Percentiles rank a stretch among this genome's conserved stretches.
phyloP scores from a whole-genome alignment of 2,329 filamentous ascomycete species.

The Xylaria polymorpha region DNA sequence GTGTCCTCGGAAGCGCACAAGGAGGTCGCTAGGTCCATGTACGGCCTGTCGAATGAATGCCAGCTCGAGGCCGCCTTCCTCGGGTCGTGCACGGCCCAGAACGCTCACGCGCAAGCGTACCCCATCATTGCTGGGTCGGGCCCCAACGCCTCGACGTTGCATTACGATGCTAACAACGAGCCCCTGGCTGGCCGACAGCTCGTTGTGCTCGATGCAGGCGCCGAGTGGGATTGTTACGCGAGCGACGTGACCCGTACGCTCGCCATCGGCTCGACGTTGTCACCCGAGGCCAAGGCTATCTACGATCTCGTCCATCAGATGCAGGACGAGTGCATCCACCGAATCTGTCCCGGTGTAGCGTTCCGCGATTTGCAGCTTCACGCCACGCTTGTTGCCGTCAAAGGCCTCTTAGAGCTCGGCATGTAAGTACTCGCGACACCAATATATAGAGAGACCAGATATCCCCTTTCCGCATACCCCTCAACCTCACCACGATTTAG shows the following conservation, averaged over 20 bases:
- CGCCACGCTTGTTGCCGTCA: conserved; percentile 77
- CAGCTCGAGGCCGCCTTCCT: conserved; percentile 85
- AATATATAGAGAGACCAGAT: not conserved
- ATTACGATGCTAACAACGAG: conserved; percentile 86
- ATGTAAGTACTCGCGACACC: conserved; percentile 55
- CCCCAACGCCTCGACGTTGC: conserved; percentile 83
- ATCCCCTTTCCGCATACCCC: not conserved
- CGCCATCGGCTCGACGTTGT: conserved; percentile 71
- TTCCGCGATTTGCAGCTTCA: conserved; percentile 79
- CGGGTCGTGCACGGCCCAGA: conserved; percentile 75
- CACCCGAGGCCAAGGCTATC: conserved; percentile 74
- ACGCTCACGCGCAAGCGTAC: conserved; percentile 84
- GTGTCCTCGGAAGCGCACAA: conserved; percentile 83
- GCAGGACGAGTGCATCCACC: conserved; percentile 79
- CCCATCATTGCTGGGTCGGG: conserved; percentile 89
- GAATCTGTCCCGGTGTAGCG: conserved; percentile 74
- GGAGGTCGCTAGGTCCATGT: conserved; percentile 73
- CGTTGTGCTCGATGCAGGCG: conserved; percentile 87
- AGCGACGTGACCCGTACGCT: conserved; percentile 91
- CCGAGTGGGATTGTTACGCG: conserved; percentile 86
- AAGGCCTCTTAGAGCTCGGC: conserved; percentile 76
- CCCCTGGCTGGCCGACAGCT: conserved; percentile 76
- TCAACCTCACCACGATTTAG: not conserved
- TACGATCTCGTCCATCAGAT: conserved; percentile 83
- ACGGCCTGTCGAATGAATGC: conserved; percentile 77